phyloP scores from a whole-genome alignment of 1,139 yeast genomes.

The Candida tropicalis region DNA sequence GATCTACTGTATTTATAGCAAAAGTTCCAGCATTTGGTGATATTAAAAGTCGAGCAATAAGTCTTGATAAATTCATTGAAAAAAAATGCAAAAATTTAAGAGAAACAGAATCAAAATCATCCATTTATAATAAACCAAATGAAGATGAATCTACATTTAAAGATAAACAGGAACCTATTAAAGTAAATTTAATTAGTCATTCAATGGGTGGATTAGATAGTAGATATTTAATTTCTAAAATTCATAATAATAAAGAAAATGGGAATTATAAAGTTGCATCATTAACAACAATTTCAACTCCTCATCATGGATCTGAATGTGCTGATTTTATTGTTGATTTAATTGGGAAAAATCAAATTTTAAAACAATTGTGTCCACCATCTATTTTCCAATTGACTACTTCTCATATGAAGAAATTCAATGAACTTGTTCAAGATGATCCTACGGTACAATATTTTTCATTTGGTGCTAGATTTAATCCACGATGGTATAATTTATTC shows the following conservation, averaged over 20 bases:
- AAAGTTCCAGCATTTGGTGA: slow-evolving; percentile 84
- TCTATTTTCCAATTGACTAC: slow-evolving; percentile 67
- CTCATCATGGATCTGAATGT: slow-evolving; percentile 84
- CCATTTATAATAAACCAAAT: slow-evolving; percentile 29
- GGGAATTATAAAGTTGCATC: slow-evolving; percentile 62
- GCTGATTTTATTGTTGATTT: slow-evolving; percentile 66
- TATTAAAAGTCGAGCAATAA: slow-evolving; percentile 68
- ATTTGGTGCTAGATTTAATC: slow-evolving; percentile 75
- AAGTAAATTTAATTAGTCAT: slow-evolving; percentile 81
- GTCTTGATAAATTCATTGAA: slow-evolving; percentile 55
- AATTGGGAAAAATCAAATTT: slow-evolving; percentile 17
- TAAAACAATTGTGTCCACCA: slow-evolving; percentile 37
- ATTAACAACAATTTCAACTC: slow-evolving; percentile 82
- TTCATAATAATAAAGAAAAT: slow-evolving; percentile 29
- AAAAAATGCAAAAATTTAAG: slow-evolving; percentile 39
- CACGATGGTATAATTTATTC: slow-evolving; percentile 65
- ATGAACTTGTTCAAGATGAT: slow-evolving; percentile 52
- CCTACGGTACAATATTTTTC: slow-evolving; percentile 74
- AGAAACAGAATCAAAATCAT: slow-evolving; percentile 26
- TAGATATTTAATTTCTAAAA: slow-evolving; percentile 63
- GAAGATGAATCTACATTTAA: slow-evolving; percentile 13
- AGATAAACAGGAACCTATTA: slow-evolving; percentile 34
- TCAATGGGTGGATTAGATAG: slow-evolving; percentile 95
- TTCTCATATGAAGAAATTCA: slow-evolving; percentile 52
- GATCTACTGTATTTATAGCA: slow-evolving; percentile 71